Conservation (phyloP, 805 yeast genomes). For the Danielozyma ontarioensis region DNA sequence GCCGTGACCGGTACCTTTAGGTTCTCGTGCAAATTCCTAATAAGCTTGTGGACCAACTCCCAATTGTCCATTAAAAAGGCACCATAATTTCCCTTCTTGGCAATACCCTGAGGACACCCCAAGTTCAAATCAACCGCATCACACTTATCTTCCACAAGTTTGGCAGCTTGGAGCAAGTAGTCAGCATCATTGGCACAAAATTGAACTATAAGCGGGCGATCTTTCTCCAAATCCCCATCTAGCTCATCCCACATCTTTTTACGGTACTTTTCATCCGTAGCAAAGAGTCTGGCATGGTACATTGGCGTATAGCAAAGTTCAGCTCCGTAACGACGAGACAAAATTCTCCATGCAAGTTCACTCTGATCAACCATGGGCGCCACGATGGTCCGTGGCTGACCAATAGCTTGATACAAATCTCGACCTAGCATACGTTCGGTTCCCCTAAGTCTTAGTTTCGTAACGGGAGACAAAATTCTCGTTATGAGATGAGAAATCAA, state of each 20-base stretch:
- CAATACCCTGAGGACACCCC: constrained; percentile 99
- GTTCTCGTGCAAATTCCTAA: constrained; percentile 67
- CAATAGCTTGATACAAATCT: constrained; percentile 62
- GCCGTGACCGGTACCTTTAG: constrained; percentile 90
- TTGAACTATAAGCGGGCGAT: constrained; percentile 88
- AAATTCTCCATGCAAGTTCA: constrained; percentile 90
- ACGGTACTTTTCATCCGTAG: constrained; percentile 77
- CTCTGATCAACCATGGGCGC: constrained; percentile 99
- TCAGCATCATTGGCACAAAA: constrained; percentile 97
- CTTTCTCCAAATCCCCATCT: constrained; percentile 68
- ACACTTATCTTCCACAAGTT: constrained; percentile 71
- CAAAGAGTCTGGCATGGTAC: constrained; percentile 90
- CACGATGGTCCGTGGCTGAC: constrained; percentile 75
- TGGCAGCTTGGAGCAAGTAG: constrained; percentile 74
- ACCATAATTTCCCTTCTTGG: constrained; percentile 91
- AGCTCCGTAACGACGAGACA: constrained; percentile 87
- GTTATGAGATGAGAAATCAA: no score
- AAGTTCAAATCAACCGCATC: constrained; percentile 94
- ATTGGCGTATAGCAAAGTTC: constrained; percentile 93
- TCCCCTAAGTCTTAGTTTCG: no score
- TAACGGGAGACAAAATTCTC: no score
- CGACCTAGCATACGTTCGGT: no score
- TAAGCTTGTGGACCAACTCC: constrained; percentile 71
- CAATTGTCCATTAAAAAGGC: constrained; percentile 97
- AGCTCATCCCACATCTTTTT: constrained; percentile 60